A percentile compares a stretch with the other conserved stretches of the same genome.
phyloP scores from a whole-genome alignment of 352 stramenopile species.

The Globisporangium spinosum region DNA sequence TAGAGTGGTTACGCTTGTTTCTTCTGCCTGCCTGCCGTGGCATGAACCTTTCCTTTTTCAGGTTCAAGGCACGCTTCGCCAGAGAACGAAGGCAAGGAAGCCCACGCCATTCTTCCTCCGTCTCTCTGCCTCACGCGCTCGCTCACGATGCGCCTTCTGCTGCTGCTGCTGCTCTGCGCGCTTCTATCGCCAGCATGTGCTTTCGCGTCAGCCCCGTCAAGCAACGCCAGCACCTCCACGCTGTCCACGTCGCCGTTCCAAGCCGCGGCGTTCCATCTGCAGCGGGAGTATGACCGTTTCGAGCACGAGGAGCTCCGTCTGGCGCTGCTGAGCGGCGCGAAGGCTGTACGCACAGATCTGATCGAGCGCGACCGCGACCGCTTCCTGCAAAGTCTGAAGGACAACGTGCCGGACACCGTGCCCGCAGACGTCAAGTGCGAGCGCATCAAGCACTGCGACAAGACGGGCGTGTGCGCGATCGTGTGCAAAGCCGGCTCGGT shows the following conservation, averaged over 20 bases:
- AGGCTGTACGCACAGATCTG: conserved; percentile 10
- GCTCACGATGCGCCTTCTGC: background rate
- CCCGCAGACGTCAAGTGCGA: conserved; percentile 45
- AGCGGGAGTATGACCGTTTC: conserved; percentile 21
- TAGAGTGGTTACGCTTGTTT: background rate
- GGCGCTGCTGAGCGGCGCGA: conserved; percentile 9
- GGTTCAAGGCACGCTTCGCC: background rate
- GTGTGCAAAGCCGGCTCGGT: conserved; percentile 49
- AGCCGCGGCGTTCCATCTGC: conserved; percentile 14
- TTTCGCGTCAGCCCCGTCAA: background rate
- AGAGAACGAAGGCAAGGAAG: background rate
- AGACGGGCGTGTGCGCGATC: conserved; percentile 47
- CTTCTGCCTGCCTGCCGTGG: background rate
- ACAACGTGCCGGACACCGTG: conserved; percentile 60
- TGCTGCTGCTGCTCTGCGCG: conserved; percentile 1
- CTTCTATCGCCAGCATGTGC: too few species aligned
- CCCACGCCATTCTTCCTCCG: background rate
- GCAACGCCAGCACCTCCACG: background rate
- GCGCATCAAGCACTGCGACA: conserved; percentile 49
- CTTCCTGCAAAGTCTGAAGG: conserved; percentile 35
- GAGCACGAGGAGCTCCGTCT: conserved; percentile 15
- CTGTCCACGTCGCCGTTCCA: conserved; percentile 15
- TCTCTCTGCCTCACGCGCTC: background rate
- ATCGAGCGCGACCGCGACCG: conserved; percentile 20
- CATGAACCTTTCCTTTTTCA: background rate